Evolutionary conservation across 1,139 yeast species (phyloP), one percentile per base, ranked within the genome.

Genomic region (Yamadazyma atlantica): DNA sequence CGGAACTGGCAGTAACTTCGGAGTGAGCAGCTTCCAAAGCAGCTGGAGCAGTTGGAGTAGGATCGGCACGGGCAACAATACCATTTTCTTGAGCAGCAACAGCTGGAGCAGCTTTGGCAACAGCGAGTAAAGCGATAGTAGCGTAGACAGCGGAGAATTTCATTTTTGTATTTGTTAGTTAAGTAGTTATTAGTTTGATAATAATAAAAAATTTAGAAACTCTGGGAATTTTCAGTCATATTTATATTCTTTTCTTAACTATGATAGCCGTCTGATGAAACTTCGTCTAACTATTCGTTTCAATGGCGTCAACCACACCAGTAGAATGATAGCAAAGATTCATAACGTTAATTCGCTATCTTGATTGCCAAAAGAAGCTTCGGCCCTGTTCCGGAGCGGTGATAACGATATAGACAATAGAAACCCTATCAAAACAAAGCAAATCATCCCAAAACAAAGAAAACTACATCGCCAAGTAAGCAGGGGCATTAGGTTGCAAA

Each of bases 141-240:
- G 26, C 6, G 26, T 18, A 28, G 39, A 42, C 39, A 24, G 40
- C 28, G 25, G 47, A 29, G 34, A 39, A 42, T 36, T 34, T 41
- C 47, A 43, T 43, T 12, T 27, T 41, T 14, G 5, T 16, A 7
- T 16, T 6, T 16, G 16, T 6, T 17, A 23, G 12, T 23, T 7
- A 14, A 18, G 9, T 19, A 19, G 18, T 25, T 30, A 17, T 16
- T 28, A 29, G n/a, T 19, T 29, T 29, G 16, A 18, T 29, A 18
- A 19, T 29, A n/a, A 25, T 25, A 28, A 15, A 28, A 28, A 28
- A 28, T 5, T 6, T 8, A 15, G 16, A 24, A 27, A 24, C 19
- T 17, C 8, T 29, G 34, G 30, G 21, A 28, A 36, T 15, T 31
- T 29, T 29, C 21, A 29, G 32, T 15, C 18, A 31, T 32, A 16